Percentiles rank a stretch among this genome's conserved stretches.
These are phyloP conservation scores for Glutinoglossum americanum DNA, from an alignment of 495 filamentous ascomycete genomes.

Conservation along the genomic window DNA sequence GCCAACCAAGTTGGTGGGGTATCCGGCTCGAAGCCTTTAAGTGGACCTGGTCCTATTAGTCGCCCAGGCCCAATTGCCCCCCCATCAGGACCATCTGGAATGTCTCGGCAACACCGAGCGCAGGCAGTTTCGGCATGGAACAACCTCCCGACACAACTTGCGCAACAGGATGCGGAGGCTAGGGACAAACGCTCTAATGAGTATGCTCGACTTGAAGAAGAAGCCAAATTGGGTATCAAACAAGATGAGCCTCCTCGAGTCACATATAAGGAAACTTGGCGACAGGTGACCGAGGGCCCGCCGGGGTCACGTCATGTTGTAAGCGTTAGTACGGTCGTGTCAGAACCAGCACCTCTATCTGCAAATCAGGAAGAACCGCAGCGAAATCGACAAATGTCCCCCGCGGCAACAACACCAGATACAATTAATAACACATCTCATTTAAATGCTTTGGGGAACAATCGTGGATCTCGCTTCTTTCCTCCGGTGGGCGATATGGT, in stretches of 20 bases:
- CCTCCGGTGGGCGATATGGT: constrained; percentile 21
- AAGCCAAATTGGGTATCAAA: constrained; percentile 6
- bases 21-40: neutral
- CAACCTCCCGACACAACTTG: constrained; percentile 23
- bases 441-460: constrained; percentile 19
- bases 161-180: constrained; percentile 23
- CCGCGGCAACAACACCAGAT: neutral
- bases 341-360: neutral
- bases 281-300: constrained; percentile 29
- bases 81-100: neutral
- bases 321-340: neutral
- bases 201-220: constrained; percentile 19
- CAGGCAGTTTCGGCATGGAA: constrained; percentile 23
- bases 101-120: constrained; percentile 1
- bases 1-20: neutral
- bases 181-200: constrained; percentile 19
- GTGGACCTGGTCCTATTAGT: neutral
- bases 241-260: constrained; percentile 14
- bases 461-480: constrained; percentile 50
- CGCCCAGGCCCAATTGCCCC: constrained; percentile 4
- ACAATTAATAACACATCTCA: neutral
- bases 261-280: constrained; percentile 42
- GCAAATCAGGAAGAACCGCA: neutral
- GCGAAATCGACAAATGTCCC: neutral
- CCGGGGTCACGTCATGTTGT: constrained; percentile 7